Conservation (phyloP, 2,329 filamentous ascomycete genomes). For the Arthrinium puccinioides region DNA sequence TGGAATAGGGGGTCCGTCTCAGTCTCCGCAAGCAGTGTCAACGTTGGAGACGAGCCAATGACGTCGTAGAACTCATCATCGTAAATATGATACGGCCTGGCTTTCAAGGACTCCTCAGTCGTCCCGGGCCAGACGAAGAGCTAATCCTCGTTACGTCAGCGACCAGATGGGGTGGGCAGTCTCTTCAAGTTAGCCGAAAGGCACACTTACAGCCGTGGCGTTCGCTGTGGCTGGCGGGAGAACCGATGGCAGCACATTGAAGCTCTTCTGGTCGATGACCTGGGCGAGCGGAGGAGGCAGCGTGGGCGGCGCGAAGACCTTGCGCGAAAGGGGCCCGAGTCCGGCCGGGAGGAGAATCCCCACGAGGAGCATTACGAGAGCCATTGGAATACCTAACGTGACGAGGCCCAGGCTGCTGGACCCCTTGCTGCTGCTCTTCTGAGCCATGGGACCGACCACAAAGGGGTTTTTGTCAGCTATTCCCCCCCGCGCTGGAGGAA, state of each 20-base stretch:
- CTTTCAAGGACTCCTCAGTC: conserved; percentile 26
- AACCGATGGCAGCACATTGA: conserved; percentile 33
- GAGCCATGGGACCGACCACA: too few species aligned
- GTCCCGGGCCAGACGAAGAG: conserved; percentile 37
- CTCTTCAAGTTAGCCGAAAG: not conserved
- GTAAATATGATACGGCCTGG: conserved; percentile 38
- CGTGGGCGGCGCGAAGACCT: not conserved
- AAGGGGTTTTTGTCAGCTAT: too few species aligned
- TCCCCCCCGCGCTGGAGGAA: too few species aligned
- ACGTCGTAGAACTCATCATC: conserved; percentile 42
- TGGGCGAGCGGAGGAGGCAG: conserved; percentile 28
- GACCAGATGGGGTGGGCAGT: not conserved
- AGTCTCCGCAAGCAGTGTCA: conserved; percentile 40
- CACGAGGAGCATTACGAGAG: conserved; percentile 4
- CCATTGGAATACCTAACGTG: conserved; percentile 7
- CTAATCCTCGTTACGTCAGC: conserved; percentile 10
- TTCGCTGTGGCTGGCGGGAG: conserved; percentile 28
- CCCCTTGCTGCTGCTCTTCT: too few species aligned
- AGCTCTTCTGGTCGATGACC: conserved; percentile 34
- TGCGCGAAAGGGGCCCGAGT: conserved; percentile 1
- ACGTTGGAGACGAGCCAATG: conserved; percentile 38
- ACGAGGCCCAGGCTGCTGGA: too few species aligned
- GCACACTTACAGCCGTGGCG: conserved; percentile 23
- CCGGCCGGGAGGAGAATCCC: conserved; percentile 4
- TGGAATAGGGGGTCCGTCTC: conserved; percentile 42